phyloP scores from a whole-genome alignment of 768 basidiomycete genomes.

The Russula sp. region DNA sequence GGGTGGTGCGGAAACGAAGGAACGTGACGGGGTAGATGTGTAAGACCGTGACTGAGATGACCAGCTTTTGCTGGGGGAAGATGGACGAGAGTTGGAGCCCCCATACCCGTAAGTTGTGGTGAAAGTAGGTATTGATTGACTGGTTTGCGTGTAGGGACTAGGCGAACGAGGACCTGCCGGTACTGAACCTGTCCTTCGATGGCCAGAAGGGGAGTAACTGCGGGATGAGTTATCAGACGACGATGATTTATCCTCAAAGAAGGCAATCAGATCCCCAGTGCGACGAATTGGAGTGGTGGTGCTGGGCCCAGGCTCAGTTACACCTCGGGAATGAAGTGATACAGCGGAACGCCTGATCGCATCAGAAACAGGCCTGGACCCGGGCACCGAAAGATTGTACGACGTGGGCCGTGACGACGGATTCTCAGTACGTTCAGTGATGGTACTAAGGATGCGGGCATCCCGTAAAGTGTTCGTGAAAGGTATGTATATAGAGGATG shows the following conservation, averaged over 20 bases:
- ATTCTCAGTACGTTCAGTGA: conserved; percentile 76
- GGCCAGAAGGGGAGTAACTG: conserved; percentile 39
- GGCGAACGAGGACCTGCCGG: conserved; percentile 41
- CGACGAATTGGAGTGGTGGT: conserved; percentile 49
- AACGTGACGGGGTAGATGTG: conserved; percentile 30
- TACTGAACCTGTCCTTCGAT: conserved; percentile 53
- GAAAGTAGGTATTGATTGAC: conserved; percentile 44
- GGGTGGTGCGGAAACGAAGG: conserved; percentile 50
- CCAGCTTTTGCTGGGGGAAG: conserved; percentile 49
- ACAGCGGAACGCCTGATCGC: conserved; percentile 47
- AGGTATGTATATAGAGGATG: conserved; percentile 29
- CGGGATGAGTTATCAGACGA: conserved; percentile 36
- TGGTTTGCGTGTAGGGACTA: conserved; percentile 39
- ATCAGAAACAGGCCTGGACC: conserved; percentile 39
- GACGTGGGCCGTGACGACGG: conserved; percentile 55
- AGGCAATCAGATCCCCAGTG: conserved; percentile 68
- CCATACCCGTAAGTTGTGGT: conserved; percentile 40
- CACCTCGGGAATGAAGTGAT: conserved; percentile 48
- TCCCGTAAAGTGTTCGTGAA: conserved; percentile 44
- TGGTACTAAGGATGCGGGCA: conserved; percentile 62
- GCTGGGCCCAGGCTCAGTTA: conserved; percentile 50
- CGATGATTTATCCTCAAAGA: conserved; percentile 60
- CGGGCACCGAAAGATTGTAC: conserved; percentile 34
- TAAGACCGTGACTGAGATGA: conserved; percentile 36
- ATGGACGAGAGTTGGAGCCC: conserved; percentile 45